A percentile compares a stretch with the other conserved stretches of the same genome.
phyloP scores from a whole-genome alignment of 257 asterid genomes.

The Primulina huaijiensis region DNA sequence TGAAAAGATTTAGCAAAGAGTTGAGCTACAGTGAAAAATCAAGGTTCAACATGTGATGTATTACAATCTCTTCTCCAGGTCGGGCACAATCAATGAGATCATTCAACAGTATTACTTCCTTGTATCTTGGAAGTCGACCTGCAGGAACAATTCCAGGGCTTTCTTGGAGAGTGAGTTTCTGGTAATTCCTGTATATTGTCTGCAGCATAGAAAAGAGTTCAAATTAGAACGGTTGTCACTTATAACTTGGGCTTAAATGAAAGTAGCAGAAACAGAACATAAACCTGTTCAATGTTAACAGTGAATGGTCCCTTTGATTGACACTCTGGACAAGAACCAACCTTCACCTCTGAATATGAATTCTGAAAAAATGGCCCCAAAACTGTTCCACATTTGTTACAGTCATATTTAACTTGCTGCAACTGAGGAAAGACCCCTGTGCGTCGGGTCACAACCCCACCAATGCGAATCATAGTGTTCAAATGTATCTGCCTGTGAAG shows the following conservation, averaged over 20 bases:
- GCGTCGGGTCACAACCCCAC: slow-evolving; percentile 95
- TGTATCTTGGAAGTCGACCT: slow-evolving; percentile 97
- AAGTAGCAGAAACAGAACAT: slow-evolving; percentile 15
- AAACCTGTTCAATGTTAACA: slow-evolving; percentile 93
- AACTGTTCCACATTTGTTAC: slow-evolving; percentile 72
- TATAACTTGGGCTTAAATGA: slow-evolving; percentile 2
- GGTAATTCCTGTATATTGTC: slow-evolving; percentile 97
- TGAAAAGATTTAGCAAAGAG: slow-evolving; percentile 15
- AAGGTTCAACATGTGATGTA: slow-evolving; percentile 15
- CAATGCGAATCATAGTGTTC: slow-evolving; percentile 95
- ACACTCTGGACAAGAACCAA: slow-evolving; percentile 98
- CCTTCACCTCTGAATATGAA: slow-evolving; percentile 93
- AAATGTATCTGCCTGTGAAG: slow-evolving; percentile 87
- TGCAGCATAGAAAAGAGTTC: slow-evolving; percentile 33
- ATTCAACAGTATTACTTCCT: slow-evolving; percentile 96
- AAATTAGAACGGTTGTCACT: slow-evolving; percentile 15
- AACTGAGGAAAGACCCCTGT: slow-evolving; percentile 97
- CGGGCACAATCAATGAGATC: slow-evolving; percentile 98
- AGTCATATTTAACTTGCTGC: slow-evolving; percentile 95
- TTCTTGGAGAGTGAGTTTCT: slow-evolving; percentile 95
- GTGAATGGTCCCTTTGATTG: slow-evolving; percentile 94
- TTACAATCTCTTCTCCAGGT: slow-evolving; percentile 98
- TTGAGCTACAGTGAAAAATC: slow-evolving; percentile 2
- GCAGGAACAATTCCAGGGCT: slow-evolving; percentile 99
- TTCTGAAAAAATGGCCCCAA: slow-evolving; percentile 98